These are phyloP conservation scores for Jatropha curcas DNA, from an alignment of 345 rosid genomes.

Conservation along the genomic window DNA sequence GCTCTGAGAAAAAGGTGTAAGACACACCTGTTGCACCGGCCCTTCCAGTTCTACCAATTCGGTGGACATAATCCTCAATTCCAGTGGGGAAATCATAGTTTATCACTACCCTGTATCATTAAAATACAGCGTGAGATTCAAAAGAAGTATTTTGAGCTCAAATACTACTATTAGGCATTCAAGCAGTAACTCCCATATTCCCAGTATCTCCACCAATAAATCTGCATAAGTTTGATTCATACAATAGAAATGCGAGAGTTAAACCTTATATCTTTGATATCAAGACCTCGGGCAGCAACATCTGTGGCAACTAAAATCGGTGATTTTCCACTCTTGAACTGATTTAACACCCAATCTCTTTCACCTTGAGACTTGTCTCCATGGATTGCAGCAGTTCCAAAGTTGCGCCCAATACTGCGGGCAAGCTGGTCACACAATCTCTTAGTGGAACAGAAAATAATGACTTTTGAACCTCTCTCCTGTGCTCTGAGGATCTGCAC, in stretches of 20 bases:
- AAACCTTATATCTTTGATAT: conserved; percentile 92
- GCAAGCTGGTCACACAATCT: conserved; percentile 91
- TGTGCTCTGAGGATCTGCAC: conserved; percentile 88
- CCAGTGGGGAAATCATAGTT: conserved; percentile 94
- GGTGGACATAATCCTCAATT: conserved; percentile 96
- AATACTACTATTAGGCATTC: neutral
- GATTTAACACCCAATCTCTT: conserved; percentile 94
- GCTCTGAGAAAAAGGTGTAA: conserved; percentile 90
- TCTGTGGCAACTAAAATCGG: conserved; percentile 95
- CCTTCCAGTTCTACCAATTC: conserved; percentile 98
- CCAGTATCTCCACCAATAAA: neutral
- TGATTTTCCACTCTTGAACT: conserved; percentile 77
- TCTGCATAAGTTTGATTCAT: neutral
- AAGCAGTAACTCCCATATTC: neutral
- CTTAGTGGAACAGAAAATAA: conserved; percentile 90
- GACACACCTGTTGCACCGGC: conserved; percentile 97
- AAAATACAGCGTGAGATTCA: neutral
- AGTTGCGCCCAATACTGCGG: conserved; percentile 72
- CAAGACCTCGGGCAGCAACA: conserved; percentile 98
- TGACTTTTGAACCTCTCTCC: conserved; percentile 87
- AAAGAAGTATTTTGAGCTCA: neutral
- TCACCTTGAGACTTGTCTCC: conserved; percentile 96
- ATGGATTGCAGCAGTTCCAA: conserved; percentile 89
- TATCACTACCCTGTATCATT: conserved; percentile 72
- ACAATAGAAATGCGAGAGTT: neutral